phyloP scores from a whole-genome alignment of 2,329 filamentous ascomycete species.

The Uncinocarpus reesii region DNA sequence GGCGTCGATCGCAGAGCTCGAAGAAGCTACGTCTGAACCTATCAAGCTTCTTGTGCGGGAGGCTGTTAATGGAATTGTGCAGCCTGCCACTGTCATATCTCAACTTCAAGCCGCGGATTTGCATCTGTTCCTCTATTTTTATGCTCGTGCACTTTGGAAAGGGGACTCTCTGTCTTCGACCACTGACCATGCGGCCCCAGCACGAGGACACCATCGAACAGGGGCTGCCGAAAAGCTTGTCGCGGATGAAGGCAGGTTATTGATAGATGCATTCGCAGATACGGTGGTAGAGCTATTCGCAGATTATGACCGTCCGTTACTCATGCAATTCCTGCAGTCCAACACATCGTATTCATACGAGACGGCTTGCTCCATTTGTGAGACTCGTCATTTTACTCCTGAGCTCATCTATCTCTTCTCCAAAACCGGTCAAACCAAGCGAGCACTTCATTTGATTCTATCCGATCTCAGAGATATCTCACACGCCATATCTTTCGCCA shows the following conservation, averaged over 20 bases:
- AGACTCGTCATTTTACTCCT: conserved; percentile 67
- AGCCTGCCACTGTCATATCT: conserved; percentile 62
- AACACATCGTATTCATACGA: conserved; percentile 86
- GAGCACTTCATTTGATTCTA: conserved; percentile 84
- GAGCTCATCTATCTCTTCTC: conserved; percentile 94
- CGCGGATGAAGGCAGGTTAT: conserved; percentile 49
- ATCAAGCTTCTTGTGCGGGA: conserved; percentile 82
- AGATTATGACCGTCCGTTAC: conserved; percentile 62
- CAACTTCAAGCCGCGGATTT: conserved; percentile 62
- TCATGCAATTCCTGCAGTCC: conserved; percentile 78
- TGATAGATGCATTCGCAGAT: conserved; percentile 82
- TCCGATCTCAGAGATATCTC: conserved; percentile 84
- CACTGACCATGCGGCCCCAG: conserved; percentile 25
- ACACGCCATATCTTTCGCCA: conserved; percentile 88
- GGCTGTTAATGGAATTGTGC: conserved; percentile 77
- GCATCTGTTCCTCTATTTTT: conserved; percentile 78
- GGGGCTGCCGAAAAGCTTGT: conserved; percentile 41
- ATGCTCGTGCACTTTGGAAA: conserved; percentile 75
- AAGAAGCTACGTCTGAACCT: conserved; percentile 69
- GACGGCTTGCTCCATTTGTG: conserved; percentile 60
- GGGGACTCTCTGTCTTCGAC: conserved; percentile 51
- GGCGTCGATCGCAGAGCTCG: conserved; percentile 60
- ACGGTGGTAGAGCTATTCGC: conserved; percentile 79
- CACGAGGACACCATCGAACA: conserved; percentile 29
- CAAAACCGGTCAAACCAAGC: conserved; percentile 88